Base-by-base conservation (phyloP, 2,329 filamentous ascomycete species). In the Sclerotiophoma versabilis region DNA sequence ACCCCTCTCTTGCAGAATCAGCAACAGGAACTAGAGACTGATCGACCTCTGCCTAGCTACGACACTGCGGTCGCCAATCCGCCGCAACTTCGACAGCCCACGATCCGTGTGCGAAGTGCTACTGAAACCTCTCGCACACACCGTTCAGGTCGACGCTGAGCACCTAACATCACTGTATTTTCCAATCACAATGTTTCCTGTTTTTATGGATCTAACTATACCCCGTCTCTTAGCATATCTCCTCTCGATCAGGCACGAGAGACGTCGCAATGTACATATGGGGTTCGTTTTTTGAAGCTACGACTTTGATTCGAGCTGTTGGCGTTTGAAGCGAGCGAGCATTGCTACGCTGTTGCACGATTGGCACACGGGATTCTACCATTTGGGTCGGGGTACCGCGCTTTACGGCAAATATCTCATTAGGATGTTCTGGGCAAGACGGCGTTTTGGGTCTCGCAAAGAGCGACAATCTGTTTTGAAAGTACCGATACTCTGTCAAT, bases 21-120 rank as follows among this genome's bases (percentile, higher is more conserved):
- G 32, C 66, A 65, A 57, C 58, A 60, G 48, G 33, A 54, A 54
- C 57, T 47, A 12, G 49, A 54, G 45, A 48, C 43, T 50, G 59
- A 75, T 88, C 90, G 48, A 20, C 90, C 91, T 0, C 92, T 95
- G 59, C 91, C 91, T 2, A 93, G 86, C 66, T 96, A 96, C 71
- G 90, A 87, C 72, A 90, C 91, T 55, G 91, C 90, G 1, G 81
- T 92, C 81, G 72, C 97, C 88, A 71, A 96, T 92, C 56, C 64
- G 34, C 65, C 69, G 9, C 58, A 63, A 22, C 58, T 66, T 17
- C 64, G 47, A 19, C 57, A 62, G 20, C 65, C 65, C 4, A 59
- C 56, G 4, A 68, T 68, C 17, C 52, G 65, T 49, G 65, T 68
- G 17, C 57, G 65, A 30, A 68, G 65, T 38, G 63, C 64, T 11